These are phyloP conservation scores for Yamadazyma conglobata DNA, from an alignment of 1,139 yeast genomes.

Conservation along the genomic window DNA sequence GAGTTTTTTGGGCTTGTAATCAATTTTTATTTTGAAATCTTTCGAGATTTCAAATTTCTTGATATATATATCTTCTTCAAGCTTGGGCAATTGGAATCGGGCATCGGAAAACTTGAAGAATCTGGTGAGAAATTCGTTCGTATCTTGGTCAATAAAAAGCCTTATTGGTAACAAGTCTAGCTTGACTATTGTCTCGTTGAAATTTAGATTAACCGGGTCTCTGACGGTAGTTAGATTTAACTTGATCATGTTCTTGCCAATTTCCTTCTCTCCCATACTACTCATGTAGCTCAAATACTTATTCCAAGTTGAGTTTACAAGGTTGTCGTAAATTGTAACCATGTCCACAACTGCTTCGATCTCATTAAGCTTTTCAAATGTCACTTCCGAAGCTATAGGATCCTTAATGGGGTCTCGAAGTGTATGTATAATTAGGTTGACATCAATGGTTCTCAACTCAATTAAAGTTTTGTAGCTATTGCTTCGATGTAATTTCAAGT, in stretches of 20 bases:
- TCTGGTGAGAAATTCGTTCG: conserved; percentile 75
- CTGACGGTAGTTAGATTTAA: conserved; percentile 56
- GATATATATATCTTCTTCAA: conserved; percentile 60
- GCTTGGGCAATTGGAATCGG: conserved; percentile 56
- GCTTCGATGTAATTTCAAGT: conserved; percentile 64
- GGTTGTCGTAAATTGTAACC: conserved; percentile 52
- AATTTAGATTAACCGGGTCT: conserved; percentile 50
- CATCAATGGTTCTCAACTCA: conserved; percentile 51
- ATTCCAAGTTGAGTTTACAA: conserved; percentile 89
- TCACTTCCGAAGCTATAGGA: conserved; percentile 12
- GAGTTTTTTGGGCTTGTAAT: conserved; percentile 87
- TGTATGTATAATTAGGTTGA: conserved; percentile 44
- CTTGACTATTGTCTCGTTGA: conserved; percentile 63
- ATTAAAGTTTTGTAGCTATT: conserved; percentile 57
- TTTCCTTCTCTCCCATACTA: conserved; percentile 65
- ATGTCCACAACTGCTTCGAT: conserved; percentile 26
- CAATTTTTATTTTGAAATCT: conserved; percentile 65
- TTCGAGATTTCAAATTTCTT: conserved; percentile 60
- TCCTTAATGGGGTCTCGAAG: conserved; percentile 46
- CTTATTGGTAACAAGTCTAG: conserved; percentile 68
- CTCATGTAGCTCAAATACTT: conserved; percentile 72
- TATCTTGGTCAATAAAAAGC: conserved; percentile 88
- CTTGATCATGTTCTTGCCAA: conserved; percentile 62
- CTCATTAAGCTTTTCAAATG: conserved; percentile 46
- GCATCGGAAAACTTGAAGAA: conserved; percentile 78